Conservation (phyloP, 176 grass and related monocot species). For the Miscanthus lutarioriparius region DNA sequence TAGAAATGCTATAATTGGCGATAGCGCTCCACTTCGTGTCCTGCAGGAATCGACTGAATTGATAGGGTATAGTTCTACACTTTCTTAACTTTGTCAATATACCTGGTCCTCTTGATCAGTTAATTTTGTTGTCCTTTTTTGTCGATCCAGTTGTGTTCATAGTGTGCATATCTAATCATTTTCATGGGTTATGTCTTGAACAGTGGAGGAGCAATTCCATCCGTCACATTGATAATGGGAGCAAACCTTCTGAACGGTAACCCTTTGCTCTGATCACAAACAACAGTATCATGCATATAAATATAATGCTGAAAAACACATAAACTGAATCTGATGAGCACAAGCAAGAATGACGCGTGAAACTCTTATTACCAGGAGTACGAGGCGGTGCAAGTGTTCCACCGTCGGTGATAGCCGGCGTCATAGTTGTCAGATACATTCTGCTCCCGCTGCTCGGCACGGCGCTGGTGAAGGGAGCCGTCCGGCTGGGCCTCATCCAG, state of each 20-base stretch:
- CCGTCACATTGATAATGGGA: slow-evolving; percentile 87
- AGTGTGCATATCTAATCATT: slow-evolving; percentile 13
- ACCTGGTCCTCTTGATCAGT: neutral
- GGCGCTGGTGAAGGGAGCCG: slow-evolving; percentile 53
- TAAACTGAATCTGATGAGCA: neutral
- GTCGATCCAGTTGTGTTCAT: neutral
- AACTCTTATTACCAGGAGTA: slow-evolving; percentile 42
- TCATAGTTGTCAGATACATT: slow-evolving; percentile 67
- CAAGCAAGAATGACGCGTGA: neutral
- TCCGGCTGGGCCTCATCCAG: slow-evolving; percentile 55
- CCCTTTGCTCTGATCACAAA: neutral
- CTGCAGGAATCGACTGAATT: slow-evolving; percentile 70
- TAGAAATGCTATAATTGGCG: slow-evolving; percentile 62
- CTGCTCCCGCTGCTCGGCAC: slow-evolving; percentile 64
- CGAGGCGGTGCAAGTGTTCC: slow-evolving; percentile 48
- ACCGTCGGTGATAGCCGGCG: slow-evolving; percentile 51
- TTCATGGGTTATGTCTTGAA: neutral
- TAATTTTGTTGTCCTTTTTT: neutral
- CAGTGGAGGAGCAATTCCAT: slow-evolving; percentile 77
- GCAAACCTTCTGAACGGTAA: slow-evolving; percentile 83
- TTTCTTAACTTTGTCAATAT: neutral
- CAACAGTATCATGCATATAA: neutral
- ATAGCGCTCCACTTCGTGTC: slow-evolving; percentile 70
- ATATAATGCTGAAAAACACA: neutral
- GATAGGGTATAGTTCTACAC: slow-evolving; percentile 52